Evolutionary conservation across 345 rosid species (phyloP), one percentile per base, ranked within the genome.

Genomic region (Euphorbia lathyris): DNA sequence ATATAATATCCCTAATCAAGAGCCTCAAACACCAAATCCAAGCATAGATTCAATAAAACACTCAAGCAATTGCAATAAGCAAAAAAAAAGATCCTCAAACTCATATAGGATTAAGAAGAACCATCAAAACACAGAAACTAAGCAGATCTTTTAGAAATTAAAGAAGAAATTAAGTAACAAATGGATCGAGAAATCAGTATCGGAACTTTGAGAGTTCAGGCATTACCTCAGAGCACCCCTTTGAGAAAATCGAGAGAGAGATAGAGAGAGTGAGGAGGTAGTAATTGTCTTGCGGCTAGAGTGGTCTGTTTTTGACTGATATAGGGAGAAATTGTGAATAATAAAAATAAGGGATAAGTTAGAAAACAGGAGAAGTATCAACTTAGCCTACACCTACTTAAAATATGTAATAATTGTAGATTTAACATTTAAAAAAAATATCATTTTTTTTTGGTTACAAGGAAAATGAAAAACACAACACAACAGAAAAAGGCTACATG

Each of bases 161-260:
- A 58, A 7, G 17, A 12, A 5, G 13, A 7, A 52, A 20, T 25
- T 19, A 52, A 52, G 23, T 17, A 3, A 17, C 4, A 4, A 52
- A 52, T 0, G 1, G 23, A 17, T 52, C 6, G 10, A 30, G 22
- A 30, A 32, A 14, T 2, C 6, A 23, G 14, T 29, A 45, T 47
- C 0, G 7, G 13, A 17, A 3, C 4, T 4, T 5, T 32, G 29
- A 23, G 62, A 27, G 20, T 36, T 1, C 14, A 61, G 9, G 51
- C n/a, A 7, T 12, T 32, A 75, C 78, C 78, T 69, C 78, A 69
- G 78, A 63, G 3, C 74, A 48, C 78, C 78, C 78, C 78, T 34
- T 14, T 14, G 72, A 65, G 65, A 65, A 29, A 57, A 26, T 56
- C 40, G 62, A 66, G 32, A 1, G 61, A 0, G 11, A 19, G 45